Base-by-base conservation (phyloP, 495 filamentous ascomycete genomes). In the Filosporella fistucella region DNA sequence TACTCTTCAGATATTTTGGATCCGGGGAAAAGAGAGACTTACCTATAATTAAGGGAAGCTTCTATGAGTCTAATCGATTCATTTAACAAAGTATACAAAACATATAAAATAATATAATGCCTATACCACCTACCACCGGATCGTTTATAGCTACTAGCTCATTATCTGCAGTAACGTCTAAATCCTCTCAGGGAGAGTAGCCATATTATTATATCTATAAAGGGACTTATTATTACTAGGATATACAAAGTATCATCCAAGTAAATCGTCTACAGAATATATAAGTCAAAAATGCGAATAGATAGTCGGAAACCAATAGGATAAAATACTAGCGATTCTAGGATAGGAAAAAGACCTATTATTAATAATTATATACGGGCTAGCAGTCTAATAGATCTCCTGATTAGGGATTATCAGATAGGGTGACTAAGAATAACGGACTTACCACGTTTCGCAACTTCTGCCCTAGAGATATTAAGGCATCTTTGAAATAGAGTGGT, bases 1-100 rank as follows among this genome's bases (percentile, higher is more conserved):
- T 38, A 16, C 35, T 38, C 35, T 38, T 38, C 35, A 38, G 17
- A 16, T 38, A 38, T 16, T 38, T 16, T 38, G 17, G 16, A 38
- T 38, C 35, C 17, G 35, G 35, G 17, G 35, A 38, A 38, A 38
- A 38, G 17, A 38, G 35, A 38, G 35, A 38, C 35, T 38, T 38
- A 38, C 35, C 35, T 7, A 38, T 38, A 16, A 16, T 38, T 16
- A 17, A 38, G 35, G 35, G 35, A 38, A 38, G 16, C 35, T 38
- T 38, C 35, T 38, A 38, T 38, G 35, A 38, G 35, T 38, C 35
- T 38, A 16, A 16, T 9, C 35, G 35, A 38, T 38, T 38, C 17
- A 38, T 16, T 16, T 7, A 8, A 38, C 35, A n/a, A n/a, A n/a
- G n/a, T n/a, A n/a, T n/a, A n/a, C n/a, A n/a, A n/a, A n/a, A n/a